Evolutionary conservation across 2,329 filamentous ascomycete species (phyloP).

Genomic region (Dactylellina cionopaga): DNA sequence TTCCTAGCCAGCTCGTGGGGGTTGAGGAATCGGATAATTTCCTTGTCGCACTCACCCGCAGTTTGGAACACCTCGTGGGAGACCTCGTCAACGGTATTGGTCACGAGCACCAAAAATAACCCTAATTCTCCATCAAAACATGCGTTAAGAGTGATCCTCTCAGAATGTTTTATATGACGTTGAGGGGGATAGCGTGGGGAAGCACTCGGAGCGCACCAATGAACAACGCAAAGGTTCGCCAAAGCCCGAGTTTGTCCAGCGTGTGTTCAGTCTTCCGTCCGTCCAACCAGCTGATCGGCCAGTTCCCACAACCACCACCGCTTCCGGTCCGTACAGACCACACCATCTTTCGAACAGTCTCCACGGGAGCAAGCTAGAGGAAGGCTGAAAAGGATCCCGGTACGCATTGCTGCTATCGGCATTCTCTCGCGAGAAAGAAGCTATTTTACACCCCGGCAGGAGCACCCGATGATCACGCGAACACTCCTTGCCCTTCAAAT

Average conservation of each 20-base stretch:
- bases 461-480: slow-evolving; percentile 51
- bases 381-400: slow-evolving; percentile 1
- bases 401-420: slow-evolving; percentile 32
- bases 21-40: slow-evolving; percentile 45
- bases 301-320: slow-evolving; percentile 50
- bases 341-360: not conserved
- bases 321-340: slow-evolving; percentile 41
- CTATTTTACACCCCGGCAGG: slow-evolving; percentile 28
- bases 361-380: not conserved
- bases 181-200: slow-evolving; percentile 38
- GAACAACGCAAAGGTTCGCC: slow-evolving; percentile 44
- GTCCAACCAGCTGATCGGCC: slow-evolving; percentile 42
- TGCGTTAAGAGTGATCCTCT: not conserved
- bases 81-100: slow-evolving; percentile 39
- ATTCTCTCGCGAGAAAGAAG: slow-evolving; percentile 19
- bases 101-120: slow-evolving; percentile 34
- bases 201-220: slow-evolving; percentile 19
- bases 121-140: slow-evolving; percentile 33
- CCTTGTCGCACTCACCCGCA: slow-evolving; percentile 12
- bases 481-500: slow-evolving; percentile 15
- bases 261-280: not conserved
- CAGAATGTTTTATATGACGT: slow-evolving; percentile 28
- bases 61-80: slow-evolving; percentile 29
- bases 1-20: slow-evolving; percentile 31
- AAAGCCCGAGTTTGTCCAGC: slow-evolving; percentile 38